Conservation (phyloP, 108 stramenopile species). For the Thalassiosira profunda region DNA sequence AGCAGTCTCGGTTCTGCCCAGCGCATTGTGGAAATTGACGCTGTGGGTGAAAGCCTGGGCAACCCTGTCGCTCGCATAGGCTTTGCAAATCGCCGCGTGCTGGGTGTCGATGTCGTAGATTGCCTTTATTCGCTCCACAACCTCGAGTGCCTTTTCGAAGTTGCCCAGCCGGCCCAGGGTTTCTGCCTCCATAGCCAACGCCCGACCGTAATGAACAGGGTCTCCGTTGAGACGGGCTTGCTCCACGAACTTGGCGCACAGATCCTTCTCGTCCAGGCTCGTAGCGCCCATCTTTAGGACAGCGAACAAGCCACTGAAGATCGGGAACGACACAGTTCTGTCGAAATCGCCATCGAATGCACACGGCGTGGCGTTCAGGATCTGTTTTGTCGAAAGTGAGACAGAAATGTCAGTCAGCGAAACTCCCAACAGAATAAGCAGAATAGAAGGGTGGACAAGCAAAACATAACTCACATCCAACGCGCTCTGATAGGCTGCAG, state of each 20-base stretch:
- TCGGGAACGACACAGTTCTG: slow-evolving; percentile 66
- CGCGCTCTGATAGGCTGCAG: slow-evolving; percentile 37
- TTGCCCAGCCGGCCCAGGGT: slow-evolving; percentile 51
- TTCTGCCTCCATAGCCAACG: slow-evolving; percentile 69
- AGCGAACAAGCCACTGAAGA: slow-evolving; percentile 60
- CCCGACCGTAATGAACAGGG: slow-evolving; percentile 62
- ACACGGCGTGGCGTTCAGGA: slow-evolving; percentile 35
- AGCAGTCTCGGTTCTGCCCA: slow-evolving; percentile 50
- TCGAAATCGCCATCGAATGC: slow-evolving; percentile 38
- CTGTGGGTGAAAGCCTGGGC: slow-evolving; percentile 56
- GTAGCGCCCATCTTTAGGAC: slow-evolving; percentile 59
- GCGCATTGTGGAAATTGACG: slow-evolving; percentile 49
- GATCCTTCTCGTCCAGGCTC: slow-evolving; percentile 41
- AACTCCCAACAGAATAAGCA: background rate
- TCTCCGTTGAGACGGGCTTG: slow-evolving; percentile 60
- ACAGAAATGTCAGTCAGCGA: too few species aligned
- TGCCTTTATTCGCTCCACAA: slow-evolving; percentile 33
- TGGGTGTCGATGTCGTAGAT: slow-evolving; percentile 66
- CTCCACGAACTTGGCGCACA: slow-evolving; percentile 55
- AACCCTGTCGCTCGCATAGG: slow-evolving; percentile 67
- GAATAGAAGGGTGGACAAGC: background rate
- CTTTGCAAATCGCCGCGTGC: slow-evolving; percentile 47
- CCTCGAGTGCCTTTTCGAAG: slow-evolving; percentile 57
- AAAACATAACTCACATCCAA: slow-evolving; percentile 42
- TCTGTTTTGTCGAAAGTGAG: slow-evolving; percentile 18